Conservation (phyloP, 495 filamentous ascomycete species). For the Rostrohypoxylon terebratum region DNA sequence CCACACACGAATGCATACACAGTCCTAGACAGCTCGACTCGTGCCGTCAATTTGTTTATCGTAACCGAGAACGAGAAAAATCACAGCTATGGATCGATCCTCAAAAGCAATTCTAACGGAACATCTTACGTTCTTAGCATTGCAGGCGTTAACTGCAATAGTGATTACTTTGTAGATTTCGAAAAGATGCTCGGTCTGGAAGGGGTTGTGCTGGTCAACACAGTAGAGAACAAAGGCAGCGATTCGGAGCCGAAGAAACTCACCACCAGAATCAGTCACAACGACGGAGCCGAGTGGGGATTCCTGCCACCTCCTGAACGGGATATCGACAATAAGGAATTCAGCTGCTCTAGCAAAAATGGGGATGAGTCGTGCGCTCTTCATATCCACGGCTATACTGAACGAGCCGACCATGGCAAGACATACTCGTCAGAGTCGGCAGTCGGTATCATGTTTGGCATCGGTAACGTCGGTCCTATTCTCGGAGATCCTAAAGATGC, state of each 20-base stretch:
- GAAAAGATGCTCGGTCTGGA: slow-evolving; percentile 94
- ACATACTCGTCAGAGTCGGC: slow-evolving; percentile 90
- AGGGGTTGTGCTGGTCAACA: slow-evolving; percentile 87
- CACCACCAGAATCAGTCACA: slow-evolving; percentile 91
- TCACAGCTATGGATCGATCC: slow-evolving; percentile 81
- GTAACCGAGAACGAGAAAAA: slow-evolving; percentile 71
- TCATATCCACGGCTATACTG: slow-evolving; percentile 94
- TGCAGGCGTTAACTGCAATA: slow-evolving; percentile 79
- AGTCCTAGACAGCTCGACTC: slow-evolving; percentile 90
- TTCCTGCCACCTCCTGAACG: slow-evolving; percentile 73
- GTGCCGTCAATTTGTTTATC: slow-evolving; percentile 93
- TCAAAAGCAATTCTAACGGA: slow-evolving; percentile 98
- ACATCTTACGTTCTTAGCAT: slow-evolving; percentile 91
- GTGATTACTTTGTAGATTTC: slow-evolving; percentile 86
- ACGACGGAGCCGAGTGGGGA: slow-evolving; percentile 90
- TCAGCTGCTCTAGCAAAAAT: slow-evolving; percentile 69
- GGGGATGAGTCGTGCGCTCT: slow-evolving; percentile 78
- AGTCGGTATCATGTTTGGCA: slow-evolving; percentile 88
- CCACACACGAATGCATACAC: slow-evolving; percentile 83
- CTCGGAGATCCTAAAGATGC: slow-evolving; percentile 70
- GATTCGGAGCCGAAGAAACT: slow-evolving; percentile 79
- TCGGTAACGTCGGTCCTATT: slow-evolving; percentile 87
- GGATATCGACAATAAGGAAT: slow-evolving; percentile 76
- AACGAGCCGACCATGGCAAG: slow-evolving; percentile 79
- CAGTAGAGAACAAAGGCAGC: slow-evolving; percentile 77